Percentiles rank a stretch among this genome's conserved stretches.
Conservation (phyloP, 1,139 yeast species). For the Pneumocystis carinii region DNA sequence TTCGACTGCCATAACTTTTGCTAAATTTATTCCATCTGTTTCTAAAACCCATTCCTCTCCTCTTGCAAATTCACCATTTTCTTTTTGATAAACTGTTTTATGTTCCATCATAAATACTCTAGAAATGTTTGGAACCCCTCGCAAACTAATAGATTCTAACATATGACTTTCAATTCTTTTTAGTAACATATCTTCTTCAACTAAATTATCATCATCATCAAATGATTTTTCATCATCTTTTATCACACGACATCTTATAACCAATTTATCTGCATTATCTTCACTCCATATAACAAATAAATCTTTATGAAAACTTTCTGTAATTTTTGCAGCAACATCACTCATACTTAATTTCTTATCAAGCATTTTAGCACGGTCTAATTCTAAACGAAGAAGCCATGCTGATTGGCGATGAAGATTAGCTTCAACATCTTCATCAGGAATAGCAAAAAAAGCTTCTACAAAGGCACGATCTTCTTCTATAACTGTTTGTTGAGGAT, state of each 20-base stretch:
- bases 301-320: conserved; percentile 86
- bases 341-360: conserved; percentile 97
- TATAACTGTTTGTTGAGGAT: conserved; percentile 88
- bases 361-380: conserved; percentile 97
- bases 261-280: conserved; percentile 93
- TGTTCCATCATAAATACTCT: conserved; percentile 90
- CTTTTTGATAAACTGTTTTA: conserved; percentile 27
- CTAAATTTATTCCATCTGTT: conserved; percentile 93
- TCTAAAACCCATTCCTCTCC: conserved; percentile 96
- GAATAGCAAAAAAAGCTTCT: conserved; percentile 91
- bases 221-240: conserved; percentile 77
- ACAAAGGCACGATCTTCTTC: conserved; percentile 96
- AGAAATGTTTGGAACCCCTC: conserved; percentile 91
- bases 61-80: conserved; percentile 69
- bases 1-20: conserved; percentile 87
- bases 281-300: conserved; percentile 97
- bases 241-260: conserved; percentile 95
- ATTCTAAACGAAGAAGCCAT: conserved; percentile 89
- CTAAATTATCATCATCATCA: conserved; percentile 82
- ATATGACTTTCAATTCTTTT: conserved; percentile 91
- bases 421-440: conserved; percentile 93
- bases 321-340: conserved; percentile 92
- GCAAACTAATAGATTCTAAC: conserved; percentile 83
- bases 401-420: conserved; percentile 90
- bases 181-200: conserved; percentile 88